Base-by-base conservation (phyloP, 768 basidiomycete species). In the Lentinula aciculospora region DNA sequence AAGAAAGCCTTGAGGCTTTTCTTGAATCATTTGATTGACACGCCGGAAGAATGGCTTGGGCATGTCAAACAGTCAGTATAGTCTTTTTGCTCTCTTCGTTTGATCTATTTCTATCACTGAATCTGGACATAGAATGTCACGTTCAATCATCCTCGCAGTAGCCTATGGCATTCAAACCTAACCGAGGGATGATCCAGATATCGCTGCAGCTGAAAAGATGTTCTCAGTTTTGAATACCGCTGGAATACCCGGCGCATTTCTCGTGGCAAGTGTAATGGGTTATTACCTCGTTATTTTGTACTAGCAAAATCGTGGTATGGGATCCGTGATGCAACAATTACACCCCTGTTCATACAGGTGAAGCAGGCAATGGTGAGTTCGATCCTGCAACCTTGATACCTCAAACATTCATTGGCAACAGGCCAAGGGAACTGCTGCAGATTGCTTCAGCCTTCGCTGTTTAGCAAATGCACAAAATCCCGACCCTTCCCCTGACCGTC, bases 141-240 rank as follows among this genome's bases (percentile, higher is more conserved):
- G 72, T 13, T 68, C 71, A 27, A 66, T 74, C 19, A 65, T 76
- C 12, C 66, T 81, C 50, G 71, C 72, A 0, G 59, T 80, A 5
- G 74, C 76, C 0, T 82, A 83, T 60, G 83, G 81, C 2, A 69
- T 81, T 21, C 64, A 76, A 13, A 69, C 76, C 5, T 60, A 70
- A 37, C 66, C 72, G 0, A 44, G 63, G 13, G 63, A 76, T 57
- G 82, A 83, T 60, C 76, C 79, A 3, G 76, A 74, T 60, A 68
- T 84, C 36, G 60, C 64, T 0, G 65, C 74, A 1, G 78, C 76
- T 0, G 74, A 79, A 36, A 62, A 71, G 5, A 74, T 77, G 2
- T 61, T 74, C 9, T 60, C 69, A 4, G 65, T 67, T 3, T 63
- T 77, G 47, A 65, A 64, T 8, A 60, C 66, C 31, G 76, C 77